Evolutionary conservation across 768 basidiomycete species (phyloP).

Genomic region (Hydnum rufescens): DNA sequence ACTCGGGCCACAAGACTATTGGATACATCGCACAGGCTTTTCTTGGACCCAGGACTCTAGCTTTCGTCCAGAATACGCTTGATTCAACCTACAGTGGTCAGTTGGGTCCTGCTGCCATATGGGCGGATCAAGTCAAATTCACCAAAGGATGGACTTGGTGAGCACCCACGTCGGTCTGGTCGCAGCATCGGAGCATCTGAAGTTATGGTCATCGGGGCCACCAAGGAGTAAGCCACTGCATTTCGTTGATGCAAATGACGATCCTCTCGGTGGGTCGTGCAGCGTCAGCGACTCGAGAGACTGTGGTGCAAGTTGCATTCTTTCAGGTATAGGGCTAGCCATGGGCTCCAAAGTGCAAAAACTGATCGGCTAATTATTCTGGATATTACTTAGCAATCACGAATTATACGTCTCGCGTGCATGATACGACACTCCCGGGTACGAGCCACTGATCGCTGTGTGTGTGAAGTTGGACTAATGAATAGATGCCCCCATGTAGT

Average conservation of each 20-base stretch:
- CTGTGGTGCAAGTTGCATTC: slow-evolving; percentile 4
- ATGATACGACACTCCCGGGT: background rate
- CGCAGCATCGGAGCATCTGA: background rate
- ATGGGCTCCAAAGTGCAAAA: background rate
- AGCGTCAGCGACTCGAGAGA: slow-evolving; percentile 4
- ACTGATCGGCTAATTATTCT: background rate
- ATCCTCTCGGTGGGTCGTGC: slow-evolving; percentile 2
- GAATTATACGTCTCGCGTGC: background rate
- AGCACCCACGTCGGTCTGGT: background rate
- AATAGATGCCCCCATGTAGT: background rate
- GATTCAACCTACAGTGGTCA: background rate
- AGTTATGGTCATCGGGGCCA: background rate
- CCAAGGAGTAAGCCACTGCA: background rate
- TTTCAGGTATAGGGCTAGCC: background rate
- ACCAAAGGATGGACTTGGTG: background rate
- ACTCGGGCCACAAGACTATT: background rate
- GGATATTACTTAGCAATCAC: background rate
- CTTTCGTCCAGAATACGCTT: background rate
- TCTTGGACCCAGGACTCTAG: background rate
- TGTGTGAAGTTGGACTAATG: background rate
- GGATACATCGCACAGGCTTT: background rate
- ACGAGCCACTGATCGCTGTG: background rate
- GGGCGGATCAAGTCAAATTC: background rate
- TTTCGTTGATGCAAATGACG: slow-evolving; percentile 5
- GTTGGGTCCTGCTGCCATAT: background rate